Conservation (phyloP, 2,329 filamentous ascomycete genomes). For the Penicillium oxalicum region DNA sequence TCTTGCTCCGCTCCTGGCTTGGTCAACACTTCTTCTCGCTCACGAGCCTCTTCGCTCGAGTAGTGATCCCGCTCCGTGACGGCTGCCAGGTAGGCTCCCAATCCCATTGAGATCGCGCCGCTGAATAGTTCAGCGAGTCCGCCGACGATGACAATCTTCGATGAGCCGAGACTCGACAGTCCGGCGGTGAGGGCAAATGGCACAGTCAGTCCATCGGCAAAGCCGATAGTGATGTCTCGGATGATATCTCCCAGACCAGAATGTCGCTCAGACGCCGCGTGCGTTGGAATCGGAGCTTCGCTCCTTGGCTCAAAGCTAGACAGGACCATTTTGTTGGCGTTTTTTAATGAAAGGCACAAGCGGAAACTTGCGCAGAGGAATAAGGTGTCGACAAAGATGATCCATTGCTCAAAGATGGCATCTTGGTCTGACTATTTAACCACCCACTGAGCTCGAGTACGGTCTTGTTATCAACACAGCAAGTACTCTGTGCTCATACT, state of each 20-base stretch:
- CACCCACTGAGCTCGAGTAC: no score
- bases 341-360: not conserved
- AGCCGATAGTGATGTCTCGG: constrained; percentile 54
- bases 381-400: not conserved
- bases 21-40: constrained; percentile 41
- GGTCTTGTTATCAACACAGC: no score
- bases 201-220: constrained; percentile 67
- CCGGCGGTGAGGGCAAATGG: constrained; percentile 69
- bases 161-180: constrained; percentile 51
- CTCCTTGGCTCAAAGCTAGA: not conserved
- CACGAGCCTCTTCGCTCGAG: constrained; percentile 44
- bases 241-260: not conserved
- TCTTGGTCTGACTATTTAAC: not conserved
- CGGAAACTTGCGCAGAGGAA: not conserved
- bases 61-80: constrained; percentile 20
- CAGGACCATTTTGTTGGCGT: not conserved
- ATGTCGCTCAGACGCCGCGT: not conserved
- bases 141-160: constrained; percentile 58
- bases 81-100: constrained; percentile 63
- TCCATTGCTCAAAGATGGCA: not conserved
- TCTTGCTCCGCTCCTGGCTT: constrained; percentile 44
- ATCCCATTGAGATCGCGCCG: constrained; percentile 65
- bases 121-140: constrained; percentile 65
- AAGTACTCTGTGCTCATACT: no score
- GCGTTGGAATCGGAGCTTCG: not conserved